A percentile compares a stretch with the other conserved stretches of the same genome.
These are phyloP conservation scores for Coemansia sp. DNA, from an alignment of 192 early-diverging fungal species.

Conservation along the genomic window DNA sequence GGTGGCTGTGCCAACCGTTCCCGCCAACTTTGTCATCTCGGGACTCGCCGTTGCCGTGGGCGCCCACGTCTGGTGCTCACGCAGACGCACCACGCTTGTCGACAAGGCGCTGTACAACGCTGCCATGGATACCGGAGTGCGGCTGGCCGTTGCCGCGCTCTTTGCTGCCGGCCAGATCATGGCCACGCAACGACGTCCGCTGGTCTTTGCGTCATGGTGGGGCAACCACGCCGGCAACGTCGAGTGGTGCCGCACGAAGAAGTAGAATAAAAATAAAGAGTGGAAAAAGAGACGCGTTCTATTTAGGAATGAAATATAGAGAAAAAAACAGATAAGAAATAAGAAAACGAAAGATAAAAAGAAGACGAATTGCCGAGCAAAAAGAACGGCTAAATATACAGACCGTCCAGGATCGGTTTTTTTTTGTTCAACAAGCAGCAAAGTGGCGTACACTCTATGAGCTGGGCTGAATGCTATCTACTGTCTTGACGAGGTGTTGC, in stretches of 20 bases:
- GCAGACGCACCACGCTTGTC: constrained; percentile 24
- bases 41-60: constrained; percentile 38
- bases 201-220: constrained; percentile 50
- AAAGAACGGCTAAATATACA: neutral
- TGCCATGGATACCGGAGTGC: constrained; percentile 39
- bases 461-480: no score
- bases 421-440: no score
- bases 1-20: constrained; percentile 49
- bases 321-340: neutral
- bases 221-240: constrained; percentile 42
- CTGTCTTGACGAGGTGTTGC: constrained; percentile 2
- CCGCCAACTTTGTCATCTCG: constrained; percentile 45
- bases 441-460: no score
- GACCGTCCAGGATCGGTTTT: no score
- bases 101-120: constrained; percentile 51
- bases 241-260: constrained; percentile 27
- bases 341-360: neutral
- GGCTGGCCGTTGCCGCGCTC: constrained; percentile 31
- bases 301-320: constrained; percentile 1
- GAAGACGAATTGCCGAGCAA: neutral
- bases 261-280: neutral
- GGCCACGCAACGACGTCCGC: constrained; percentile 9
- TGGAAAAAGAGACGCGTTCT: constrained; percentile 4
- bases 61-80: constrained; percentile 26
- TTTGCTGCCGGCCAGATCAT: constrained; percentile 39